phyloP scores from a whole-genome alignment of 768 basidiomycete genomes.

The Lactifluus volemus region DNA sequence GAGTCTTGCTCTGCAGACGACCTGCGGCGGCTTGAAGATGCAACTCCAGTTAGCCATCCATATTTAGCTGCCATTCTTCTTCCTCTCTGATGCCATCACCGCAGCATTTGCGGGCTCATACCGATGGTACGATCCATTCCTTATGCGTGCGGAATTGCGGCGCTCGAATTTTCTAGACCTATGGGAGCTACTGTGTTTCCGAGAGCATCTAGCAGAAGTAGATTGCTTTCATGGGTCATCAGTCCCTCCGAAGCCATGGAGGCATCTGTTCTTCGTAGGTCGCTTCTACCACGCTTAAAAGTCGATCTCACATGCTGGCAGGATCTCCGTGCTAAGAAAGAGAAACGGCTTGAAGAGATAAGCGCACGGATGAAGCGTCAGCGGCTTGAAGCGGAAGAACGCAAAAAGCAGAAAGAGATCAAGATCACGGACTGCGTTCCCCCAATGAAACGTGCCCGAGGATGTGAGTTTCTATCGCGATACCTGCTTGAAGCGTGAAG shows the following conservation, averaged over 20 bases:
- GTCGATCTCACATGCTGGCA: conserved; percentile 8
- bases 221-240: conserved; percentile 3
- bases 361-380: conserved; percentile 54
- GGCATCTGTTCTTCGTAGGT: conserved; percentile 17
- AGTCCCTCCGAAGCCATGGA: conserved; percentile 9
- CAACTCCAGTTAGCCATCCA: conserved; percentile 51
- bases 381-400: conserved; percentile 61
- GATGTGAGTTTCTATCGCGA: conserved; percentile 37
- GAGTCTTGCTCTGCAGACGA: conserved; percentile 65
- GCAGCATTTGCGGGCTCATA: conserved; percentile 17
- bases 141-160: background rate
- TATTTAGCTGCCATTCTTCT: background rate
- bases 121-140: conserved; percentile 16
- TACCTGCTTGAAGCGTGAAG: conserved; percentile 3
- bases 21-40: conserved; percentile 56
- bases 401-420: conserved; percentile 69
- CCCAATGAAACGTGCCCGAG: conserved; percentile 50
- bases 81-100: background rate
- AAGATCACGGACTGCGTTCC: conserved; percentile 66
- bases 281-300: conserved; percentile 9
- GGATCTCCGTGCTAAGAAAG: conserved; percentile 45
- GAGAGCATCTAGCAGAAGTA: conserved; percentile 1
- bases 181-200: conserved; percentile 18
- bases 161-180: conserved; percentile 14
- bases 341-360: conserved; percentile 54